Conservation (phyloP, 441 rosid species). For the Adansonia gregorii region DNA sequence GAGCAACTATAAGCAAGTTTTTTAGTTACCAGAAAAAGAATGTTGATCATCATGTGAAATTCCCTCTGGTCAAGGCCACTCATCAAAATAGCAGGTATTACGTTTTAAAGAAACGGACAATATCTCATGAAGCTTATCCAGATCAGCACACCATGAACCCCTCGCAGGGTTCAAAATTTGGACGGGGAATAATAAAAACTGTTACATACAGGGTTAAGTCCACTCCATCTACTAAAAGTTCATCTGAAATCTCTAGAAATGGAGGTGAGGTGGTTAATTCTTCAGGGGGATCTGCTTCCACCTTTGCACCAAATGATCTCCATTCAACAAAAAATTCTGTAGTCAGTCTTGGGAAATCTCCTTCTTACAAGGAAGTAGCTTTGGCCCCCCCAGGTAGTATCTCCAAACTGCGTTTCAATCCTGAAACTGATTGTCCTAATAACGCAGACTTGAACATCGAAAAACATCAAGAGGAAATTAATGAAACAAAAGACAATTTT, state of each 20-base stretch:
- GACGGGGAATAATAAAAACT: slow-evolving; percentile 78
- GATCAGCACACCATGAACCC: slow-evolving; percentile 61
- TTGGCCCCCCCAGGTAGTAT: slow-evolving; percentile 93
- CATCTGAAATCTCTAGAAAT: slow-evolving; percentile 46
- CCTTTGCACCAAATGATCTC: slow-evolving; percentile 46
- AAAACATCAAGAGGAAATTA: slow-evolving; percentile 43
- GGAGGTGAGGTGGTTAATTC: slow-evolving; percentile 47
- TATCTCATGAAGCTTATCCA: slow-evolving; percentile 66
- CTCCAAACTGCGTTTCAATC: slow-evolving; percentile 69
- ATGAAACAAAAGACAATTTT: slow-evolving; percentile 44
- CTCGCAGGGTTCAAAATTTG: slow-evolving; percentile 72
- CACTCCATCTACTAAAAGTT: slow-evolving; percentile 51
- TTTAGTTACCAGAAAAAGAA: slow-evolving; percentile 76
- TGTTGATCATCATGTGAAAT: slow-evolving; percentile 56
- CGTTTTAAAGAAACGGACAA: slow-evolving; percentile 68
- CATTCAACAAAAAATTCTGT: slow-evolving; percentile 49
- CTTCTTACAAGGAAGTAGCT: slow-evolving; percentile 97
- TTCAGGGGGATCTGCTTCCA: slow-evolving; percentile 47
- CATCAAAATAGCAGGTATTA: slow-evolving; percentile 69
- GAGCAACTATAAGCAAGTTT: slow-evolving; percentile 78
- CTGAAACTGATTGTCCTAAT: slow-evolving; percentile 51
- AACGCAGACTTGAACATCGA: slow-evolving; percentile 42
- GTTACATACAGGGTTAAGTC: slow-evolving; percentile 89
- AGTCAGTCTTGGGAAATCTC: slow-evolving; percentile 83
- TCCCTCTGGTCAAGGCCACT: slow-evolving; percentile 54